Conservation (phyloP, 2,329 filamentous ascomycete genomes). For the Alternaria ventricosa region DNA sequence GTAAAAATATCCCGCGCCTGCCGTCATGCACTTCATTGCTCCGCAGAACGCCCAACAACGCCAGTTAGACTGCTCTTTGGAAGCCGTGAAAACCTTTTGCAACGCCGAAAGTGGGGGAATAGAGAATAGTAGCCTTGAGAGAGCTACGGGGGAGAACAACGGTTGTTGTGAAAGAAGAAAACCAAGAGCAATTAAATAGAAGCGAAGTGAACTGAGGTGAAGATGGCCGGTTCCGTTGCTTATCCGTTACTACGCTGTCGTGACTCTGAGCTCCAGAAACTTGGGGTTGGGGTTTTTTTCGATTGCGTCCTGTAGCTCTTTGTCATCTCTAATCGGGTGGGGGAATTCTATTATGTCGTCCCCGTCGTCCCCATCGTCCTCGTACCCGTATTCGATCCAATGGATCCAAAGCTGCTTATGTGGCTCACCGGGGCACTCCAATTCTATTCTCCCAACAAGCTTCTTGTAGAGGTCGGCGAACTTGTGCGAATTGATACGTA, state of each 20-base stretch:
- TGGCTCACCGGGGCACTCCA: conserved; percentile 58
- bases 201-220: not conserved
- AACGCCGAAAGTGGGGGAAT: conserved; percentile 16
- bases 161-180: conserved; percentile 1
- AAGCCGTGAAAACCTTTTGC: conserved; percentile 16
- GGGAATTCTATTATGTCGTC: conserved; percentile 56
- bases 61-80: conserved; percentile 7
- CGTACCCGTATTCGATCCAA: conserved; percentile 80
- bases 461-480: conserved; percentile 82
- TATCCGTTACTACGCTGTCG: conserved; percentile 20
- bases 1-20: not conserved
- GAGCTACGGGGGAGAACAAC: not conserved
- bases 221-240: not conserved
- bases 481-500: conserved; percentile 81
- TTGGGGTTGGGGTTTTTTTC: conserved; percentile 77
- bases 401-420: conserved; percentile 68
- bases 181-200: conserved; percentile 9
- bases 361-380: conserved; percentile 58
- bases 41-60: conserved; percentile 1
- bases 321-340: conserved; percentile 76
- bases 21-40: conserved; percentile 1
- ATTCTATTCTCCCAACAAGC: conserved; percentile 81
- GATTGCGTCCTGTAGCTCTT: conserved; percentile 81
- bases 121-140: conserved; percentile 3
- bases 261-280: conserved; percentile 66